These are phyloP conservation scores for Monilinia laxa DNA, from an alignment of 2,329 filamentous ascomycete species.

Conservation along the genomic window DNA sequence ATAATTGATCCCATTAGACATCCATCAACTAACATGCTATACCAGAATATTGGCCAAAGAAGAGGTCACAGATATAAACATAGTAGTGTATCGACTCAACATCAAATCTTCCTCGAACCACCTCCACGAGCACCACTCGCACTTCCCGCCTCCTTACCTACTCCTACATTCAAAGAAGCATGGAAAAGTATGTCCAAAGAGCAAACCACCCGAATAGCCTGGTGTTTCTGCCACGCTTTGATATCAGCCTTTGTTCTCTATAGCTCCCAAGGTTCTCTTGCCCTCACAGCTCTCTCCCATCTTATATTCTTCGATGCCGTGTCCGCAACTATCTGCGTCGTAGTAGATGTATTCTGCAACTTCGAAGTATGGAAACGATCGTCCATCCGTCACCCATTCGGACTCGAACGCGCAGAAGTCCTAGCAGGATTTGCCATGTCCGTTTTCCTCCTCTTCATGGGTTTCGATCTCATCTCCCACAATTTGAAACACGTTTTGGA, in stretches of 20 bases:
- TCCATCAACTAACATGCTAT: conserved; percentile 14
- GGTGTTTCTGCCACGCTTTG: conserved; percentile 85
- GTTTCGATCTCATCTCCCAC: conserved; percentile 91
- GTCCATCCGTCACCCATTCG: conserved; percentile 91
- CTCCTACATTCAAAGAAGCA: conserved; percentile 85
- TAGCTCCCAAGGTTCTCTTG: conserved; percentile 79
- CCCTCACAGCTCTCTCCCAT: conserved; percentile 89
- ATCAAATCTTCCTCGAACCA: conserved; percentile 95
- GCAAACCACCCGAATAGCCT: conserved; percentile 78
- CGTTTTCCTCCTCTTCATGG: conserved; percentile 95
- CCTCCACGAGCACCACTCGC: conserved; percentile 81
- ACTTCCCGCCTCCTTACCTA: conserved; percentile 85
- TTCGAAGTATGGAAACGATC: conserved; percentile 97
- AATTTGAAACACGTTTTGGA: conserved; percentile 92
- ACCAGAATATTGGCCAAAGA: conserved; percentile 81
- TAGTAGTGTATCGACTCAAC: conserved; percentile 81
- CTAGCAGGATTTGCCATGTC: conserved; percentile 95
- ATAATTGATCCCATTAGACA: background rate
- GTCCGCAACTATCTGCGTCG: conserved; percentile 85
- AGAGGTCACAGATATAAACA: conserved; percentile 98
- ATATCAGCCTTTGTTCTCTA: conserved; percentile 85
- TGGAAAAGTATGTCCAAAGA: conserved; percentile 86
- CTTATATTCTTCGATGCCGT: conserved; percentile 94
- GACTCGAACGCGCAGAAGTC: conserved; percentile 87
- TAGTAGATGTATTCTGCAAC: conserved; percentile 89